Evolutionary conservation across 2,329 filamentous ascomycete genomes (phyloP).

Genomic region (Apiospora hydei): DNA sequence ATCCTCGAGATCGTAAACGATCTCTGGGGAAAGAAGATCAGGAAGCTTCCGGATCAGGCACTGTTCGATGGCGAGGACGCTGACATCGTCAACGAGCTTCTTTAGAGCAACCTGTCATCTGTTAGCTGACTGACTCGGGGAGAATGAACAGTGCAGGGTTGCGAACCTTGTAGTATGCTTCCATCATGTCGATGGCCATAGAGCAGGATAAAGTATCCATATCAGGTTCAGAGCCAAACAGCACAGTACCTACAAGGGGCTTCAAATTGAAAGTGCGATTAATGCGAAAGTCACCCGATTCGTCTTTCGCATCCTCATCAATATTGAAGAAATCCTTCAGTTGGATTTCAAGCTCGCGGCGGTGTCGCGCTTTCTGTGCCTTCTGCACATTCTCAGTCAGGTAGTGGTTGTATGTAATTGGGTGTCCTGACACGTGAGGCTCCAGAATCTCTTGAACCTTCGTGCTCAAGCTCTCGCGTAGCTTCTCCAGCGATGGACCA

Average conservation of each 20-base stretch:
- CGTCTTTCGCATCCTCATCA: too few relatives aligned
- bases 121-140: neutral
- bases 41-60: conserved; percentile 36
- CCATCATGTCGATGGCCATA: neutral
- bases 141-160: too few relatives aligned
- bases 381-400: conserved; percentile 43
- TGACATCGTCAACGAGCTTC: conserved; percentile 37
- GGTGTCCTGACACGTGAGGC: conserved; percentile 40
- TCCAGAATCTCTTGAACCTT: conserved; percentile 40
- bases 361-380: conserved; percentile 29
- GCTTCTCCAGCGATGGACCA: conserved; percentile 30
- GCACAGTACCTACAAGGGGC: neutral
- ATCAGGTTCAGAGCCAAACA: neutral
- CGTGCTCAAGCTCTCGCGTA: conserved; percentile 30
- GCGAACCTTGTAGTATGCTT: neutral
- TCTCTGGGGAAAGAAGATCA: conserved; percentile 33
- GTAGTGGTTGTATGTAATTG: conserved; percentile 48
- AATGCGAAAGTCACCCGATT: too few relatives aligned
- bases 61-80: conserved; percentile 35
- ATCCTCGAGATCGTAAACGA: conserved; percentile 26
- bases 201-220: neutral
- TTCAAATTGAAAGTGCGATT: too few relatives aligned
- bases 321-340: neutral
- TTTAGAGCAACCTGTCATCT: conserved; percentile 37
- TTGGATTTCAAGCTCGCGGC: conserved; percentile 2